Evolutionary conservation across 2,329 filamentous ascomycete genomes (phyloP), one percentile per base, ranked within the genome.

Genomic region (Pseudopithomyces maydicus): DNA sequence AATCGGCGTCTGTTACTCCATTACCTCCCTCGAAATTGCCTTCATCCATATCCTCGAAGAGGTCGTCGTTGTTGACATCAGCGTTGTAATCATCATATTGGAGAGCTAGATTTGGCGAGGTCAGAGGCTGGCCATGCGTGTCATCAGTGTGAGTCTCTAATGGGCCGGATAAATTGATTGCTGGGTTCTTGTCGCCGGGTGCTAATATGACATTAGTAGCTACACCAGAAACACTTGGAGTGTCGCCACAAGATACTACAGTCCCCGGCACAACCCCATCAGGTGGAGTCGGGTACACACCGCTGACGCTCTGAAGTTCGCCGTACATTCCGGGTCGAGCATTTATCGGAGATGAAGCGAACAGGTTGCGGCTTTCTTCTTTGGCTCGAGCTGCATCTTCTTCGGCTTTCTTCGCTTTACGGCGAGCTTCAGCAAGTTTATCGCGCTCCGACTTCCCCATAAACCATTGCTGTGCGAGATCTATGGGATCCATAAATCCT

Each of bases 1-100:
- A 94, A 69, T 95, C 91, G 6, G 87, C 90, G 64, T 95, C 91
- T 1, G 89, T 92, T n/a, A 94, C 80, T n/a, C 79, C 85, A 60
- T 86, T 84, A n/a, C 87, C 85, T n/a, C 83, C 48, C 3, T 51
- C 87, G 74, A 91, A 91, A 63, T 89, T 84, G 62, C 91, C 88
- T 8, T 84, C 85, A 12, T 87, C 87, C 63, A 90, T 81, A 53
- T 90, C 88, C 19, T 84, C 88, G 67, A 91, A 90, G 5, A 91
- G 78, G 64, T 88, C 85, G 58, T 87, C 84, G 49, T 74, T 71
- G 32, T 60, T 63, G 20, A 59, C 66, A 15, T 65, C 59, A 2
- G 63, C 49, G 14, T 66, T 59, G 26, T 68, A 68, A 1, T 66
- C 61, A 12, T 76, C 69, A 12, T 63, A 58, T 1, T 57, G 56